phyloP scores from a whole-genome alignment of 2,329 filamentous ascomycete genomes.

The Aspergillus brunneoviolaceus region DNA sequence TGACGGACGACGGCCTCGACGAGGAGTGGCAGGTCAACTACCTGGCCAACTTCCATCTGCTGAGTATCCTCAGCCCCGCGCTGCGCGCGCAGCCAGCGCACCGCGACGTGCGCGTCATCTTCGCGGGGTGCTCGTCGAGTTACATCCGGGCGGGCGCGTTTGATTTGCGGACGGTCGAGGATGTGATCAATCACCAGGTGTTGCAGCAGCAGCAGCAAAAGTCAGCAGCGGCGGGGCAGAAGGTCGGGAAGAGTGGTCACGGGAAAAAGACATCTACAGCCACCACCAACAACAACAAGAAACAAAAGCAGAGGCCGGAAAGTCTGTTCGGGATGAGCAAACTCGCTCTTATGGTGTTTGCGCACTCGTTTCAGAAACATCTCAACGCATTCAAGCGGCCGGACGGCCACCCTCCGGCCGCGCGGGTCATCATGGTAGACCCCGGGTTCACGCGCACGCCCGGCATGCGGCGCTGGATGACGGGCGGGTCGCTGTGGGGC shows the following conservation, averaged over 20 bases:
- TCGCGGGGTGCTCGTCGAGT: constrained; percentile 75
- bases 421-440: constrained; percentile 82
- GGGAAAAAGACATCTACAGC: background rate
- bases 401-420: constrained; percentile 77
- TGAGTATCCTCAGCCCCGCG: constrained; percentile 87
- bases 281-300: too few species aligned
- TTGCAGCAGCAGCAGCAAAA: background rate
- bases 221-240: background rate
- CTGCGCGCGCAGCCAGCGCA: constrained; percentile 89
- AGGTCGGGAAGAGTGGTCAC: background rate
- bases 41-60: constrained; percentile 89
- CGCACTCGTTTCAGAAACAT: constrained; percentile 87
- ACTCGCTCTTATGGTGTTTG: constrained; percentile 84
- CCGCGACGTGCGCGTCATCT: constrained; percentile 83
- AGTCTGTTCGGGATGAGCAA: constrained; percentile 63
- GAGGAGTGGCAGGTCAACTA: constrained; percentile 94
- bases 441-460: constrained; percentile 83
- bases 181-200: background rate
- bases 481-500: constrained; percentile 78
- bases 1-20: constrained; percentile 79
- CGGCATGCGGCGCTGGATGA: constrained; percentile 83
- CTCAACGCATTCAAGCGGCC: constrained; percentile 79
- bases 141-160: constrained; percentile 74
- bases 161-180: constrained; percentile 41
- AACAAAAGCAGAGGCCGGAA: constrained; percentile 13